Conservation (phyloP, 352 stramenopile genomes). For the Paralagenidium karlingii region DNA sequence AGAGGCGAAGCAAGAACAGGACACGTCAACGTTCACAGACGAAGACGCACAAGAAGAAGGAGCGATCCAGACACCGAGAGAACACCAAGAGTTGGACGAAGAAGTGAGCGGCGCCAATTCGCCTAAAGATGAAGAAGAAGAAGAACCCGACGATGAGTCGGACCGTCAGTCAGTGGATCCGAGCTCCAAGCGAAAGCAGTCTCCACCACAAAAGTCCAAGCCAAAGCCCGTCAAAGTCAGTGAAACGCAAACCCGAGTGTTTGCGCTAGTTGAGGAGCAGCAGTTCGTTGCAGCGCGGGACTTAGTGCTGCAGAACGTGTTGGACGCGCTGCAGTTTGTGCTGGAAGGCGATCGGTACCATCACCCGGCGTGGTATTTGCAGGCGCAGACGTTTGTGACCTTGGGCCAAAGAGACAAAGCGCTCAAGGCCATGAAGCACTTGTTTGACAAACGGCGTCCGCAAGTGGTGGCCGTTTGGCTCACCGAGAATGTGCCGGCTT, state of each 20-base stretch:
- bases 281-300: slow-evolving; percentile 15
- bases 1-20: too few species aligned
- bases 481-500: slow-evolving; percentile 44
- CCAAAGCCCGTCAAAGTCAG: too few species aligned
- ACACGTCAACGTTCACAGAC: too few species aligned
- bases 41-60: too few species aligned
- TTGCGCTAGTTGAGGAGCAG: too few species aligned
- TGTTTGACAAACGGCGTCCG: slow-evolving; percentile 54
- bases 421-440: slow-evolving; percentile 32
- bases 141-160: not conserved
- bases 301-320: slow-evolving; percentile 46
- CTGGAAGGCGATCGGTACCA: slow-evolving; percentile 74
- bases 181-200: not conserved
- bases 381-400: slow-evolving; percentile 52
- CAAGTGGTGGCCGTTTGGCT: slow-evolving; percentile 66
- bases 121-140: not conserved
- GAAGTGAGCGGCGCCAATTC: not conserved
- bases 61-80: too few species aligned
- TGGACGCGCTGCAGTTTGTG: slow-evolving; percentile 62
- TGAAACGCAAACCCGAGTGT: not conserved
- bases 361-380: slow-evolving; percentile 45
- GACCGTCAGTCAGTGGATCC: not conserved
- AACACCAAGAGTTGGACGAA: too few species aligned
- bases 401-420: slow-evolving; percentile 7
- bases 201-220: too few species aligned